Evolutionary conservation across 2,329 filamentous ascomycete genomes (phyloP).

Genomic region (Aspergillus sclerotialis): DNA sequence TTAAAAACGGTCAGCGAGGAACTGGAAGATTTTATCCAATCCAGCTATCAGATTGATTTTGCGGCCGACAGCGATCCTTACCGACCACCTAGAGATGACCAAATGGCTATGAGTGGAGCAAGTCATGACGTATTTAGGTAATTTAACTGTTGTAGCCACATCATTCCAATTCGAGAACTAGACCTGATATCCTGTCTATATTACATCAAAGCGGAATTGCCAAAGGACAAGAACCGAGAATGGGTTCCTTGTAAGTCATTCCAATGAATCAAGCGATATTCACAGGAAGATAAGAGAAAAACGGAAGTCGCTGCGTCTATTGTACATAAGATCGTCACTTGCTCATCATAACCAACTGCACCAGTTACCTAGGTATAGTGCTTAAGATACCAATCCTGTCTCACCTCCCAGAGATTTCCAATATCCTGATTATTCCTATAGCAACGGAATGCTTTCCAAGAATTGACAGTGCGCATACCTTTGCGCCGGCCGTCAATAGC

Average conservation of each 20-base stretch:
- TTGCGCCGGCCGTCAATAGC: conserved; percentile 33
- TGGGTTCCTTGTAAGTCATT: neutral
- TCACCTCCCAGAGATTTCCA: conserved; percentile 38
- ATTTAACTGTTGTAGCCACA: too few species aligned
- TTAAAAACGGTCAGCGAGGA: conserved; percentile 94
- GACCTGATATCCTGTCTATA: too few species aligned
- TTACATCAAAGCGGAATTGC: neutral
- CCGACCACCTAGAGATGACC: conserved; percentile 13
- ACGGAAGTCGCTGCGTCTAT: too few species aligned
- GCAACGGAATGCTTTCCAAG: conserved; percentile 39
- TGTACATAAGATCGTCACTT: neutral
- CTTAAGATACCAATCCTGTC: conserved; percentile 33
- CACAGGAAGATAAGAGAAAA: too few species aligned
- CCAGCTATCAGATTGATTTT: conserved; percentile 72
- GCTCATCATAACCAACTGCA: too few species aligned
- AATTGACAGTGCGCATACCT: conserved; percentile 26
- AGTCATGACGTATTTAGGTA: conserved; percentile 9
- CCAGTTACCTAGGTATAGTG: too few species aligned
- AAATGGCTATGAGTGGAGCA: conserved; percentile 7
- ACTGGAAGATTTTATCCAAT: conserved; percentile 89
- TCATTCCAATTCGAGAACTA: too few species aligned
- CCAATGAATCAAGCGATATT: neutral
- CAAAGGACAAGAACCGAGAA: neutral
- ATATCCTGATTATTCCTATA: conserved; percentile 41
- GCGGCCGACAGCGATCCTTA: conserved; percentile 23